phyloP scores from a whole-genome alignment of 2,329 filamentous ascomycete genomes.

The Triangularia setosa region DNA sequence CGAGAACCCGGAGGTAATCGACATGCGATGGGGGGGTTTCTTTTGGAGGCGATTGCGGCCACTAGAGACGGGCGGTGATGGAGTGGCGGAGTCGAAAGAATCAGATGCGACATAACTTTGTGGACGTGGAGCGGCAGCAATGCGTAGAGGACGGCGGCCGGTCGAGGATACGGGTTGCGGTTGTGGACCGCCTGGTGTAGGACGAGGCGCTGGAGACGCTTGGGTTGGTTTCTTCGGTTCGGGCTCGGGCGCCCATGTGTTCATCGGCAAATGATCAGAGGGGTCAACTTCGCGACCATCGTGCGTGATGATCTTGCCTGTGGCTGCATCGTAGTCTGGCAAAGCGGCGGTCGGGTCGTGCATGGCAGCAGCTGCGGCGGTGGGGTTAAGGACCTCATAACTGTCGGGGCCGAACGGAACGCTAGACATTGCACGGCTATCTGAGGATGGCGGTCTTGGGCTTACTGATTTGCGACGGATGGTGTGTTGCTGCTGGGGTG shows the following conservation, averaged over 20 bases:
- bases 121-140: slow-evolving; percentile 35
- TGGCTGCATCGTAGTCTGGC: slow-evolving; percentile 47
- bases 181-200: slow-evolving; percentile 50
- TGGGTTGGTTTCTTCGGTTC: slow-evolving; percentile 52
- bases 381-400: slow-evolving; percentile 69
- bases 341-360: slow-evolving; percentile 31
- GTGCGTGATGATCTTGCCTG: slow-evolving; percentile 69
- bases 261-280: slow-evolving; percentile 73
- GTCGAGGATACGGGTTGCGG: slow-evolving; percentile 42
- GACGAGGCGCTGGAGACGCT: slow-evolving; percentile 35
- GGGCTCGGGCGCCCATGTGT: slow-evolving; percentile 74
- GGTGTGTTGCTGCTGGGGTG: slow-evolving; percentile 35
- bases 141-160: slow-evolving; percentile 50
- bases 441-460: slow-evolving; percentile 55
- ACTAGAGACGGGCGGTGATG: slow-evolving; percentile 27
- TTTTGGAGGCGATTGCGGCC: slow-evolving; percentile 63
- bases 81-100: slow-evolving; percentile 32
- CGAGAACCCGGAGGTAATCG: slow-evolving; percentile 28
- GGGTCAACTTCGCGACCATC: slow-evolving; percentile 76
- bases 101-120: slow-evolving; percentile 32
- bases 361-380: slow-evolving; percentile 36
- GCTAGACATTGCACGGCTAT: slow-evolving; percentile 51
- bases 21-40: slow-evolving; percentile 44
- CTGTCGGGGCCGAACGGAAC: slow-evolving; percentile 72
- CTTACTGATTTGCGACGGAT: slow-evolving; percentile 71